phyloP scores from a whole-genome alignment of 164 flowering plant genomes.

The Brasenia schreberi region DNA sequence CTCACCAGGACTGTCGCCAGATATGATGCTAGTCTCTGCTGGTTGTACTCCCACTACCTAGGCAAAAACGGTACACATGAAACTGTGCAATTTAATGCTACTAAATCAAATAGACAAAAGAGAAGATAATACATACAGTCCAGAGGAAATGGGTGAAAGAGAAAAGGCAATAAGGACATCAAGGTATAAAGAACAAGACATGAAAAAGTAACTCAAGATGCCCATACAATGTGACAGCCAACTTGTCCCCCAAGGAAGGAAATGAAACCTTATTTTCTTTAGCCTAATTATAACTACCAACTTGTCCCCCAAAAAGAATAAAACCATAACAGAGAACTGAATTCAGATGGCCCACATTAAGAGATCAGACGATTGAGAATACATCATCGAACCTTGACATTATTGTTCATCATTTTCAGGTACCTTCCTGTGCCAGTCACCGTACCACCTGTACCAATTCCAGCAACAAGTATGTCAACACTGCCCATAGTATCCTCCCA shows the following conservation, averaged over 20 bases:
- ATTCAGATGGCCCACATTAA: too few species aligned
- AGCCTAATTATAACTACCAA: too few species aligned
- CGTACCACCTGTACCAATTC: constrained; percentile 80
- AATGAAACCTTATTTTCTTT: neutral
- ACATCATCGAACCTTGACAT: constrained; percentile 34
- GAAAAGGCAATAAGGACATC: neutral
- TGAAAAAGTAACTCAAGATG: neutral
- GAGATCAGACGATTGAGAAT: too few species aligned
- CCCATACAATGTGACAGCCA: neutral
- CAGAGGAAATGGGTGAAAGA: too few species aligned
- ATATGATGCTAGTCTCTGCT: constrained; percentile 60
- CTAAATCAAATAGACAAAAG: constrained; percentile 4
- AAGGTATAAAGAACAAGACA: neutral
- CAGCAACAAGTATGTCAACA: constrained; percentile 65
- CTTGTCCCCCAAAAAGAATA: too few species aligned
- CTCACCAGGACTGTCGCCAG: constrained; percentile 66
- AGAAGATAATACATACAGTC: neutral
- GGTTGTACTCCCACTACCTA: constrained; percentile 85
- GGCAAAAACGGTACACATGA: constrained; percentile 7
- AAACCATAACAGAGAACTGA: too few species aligned
- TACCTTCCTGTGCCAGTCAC: constrained; percentile 63
- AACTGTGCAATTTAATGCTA: neutral
- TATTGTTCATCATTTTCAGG: constrained; percentile 63
- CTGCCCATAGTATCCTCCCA: constrained; percentile 83
- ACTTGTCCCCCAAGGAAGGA: neutral